phyloP scores from a whole-genome alignment of 768 basidiomycete genomes.

The Pholiota conissans region DNA sequence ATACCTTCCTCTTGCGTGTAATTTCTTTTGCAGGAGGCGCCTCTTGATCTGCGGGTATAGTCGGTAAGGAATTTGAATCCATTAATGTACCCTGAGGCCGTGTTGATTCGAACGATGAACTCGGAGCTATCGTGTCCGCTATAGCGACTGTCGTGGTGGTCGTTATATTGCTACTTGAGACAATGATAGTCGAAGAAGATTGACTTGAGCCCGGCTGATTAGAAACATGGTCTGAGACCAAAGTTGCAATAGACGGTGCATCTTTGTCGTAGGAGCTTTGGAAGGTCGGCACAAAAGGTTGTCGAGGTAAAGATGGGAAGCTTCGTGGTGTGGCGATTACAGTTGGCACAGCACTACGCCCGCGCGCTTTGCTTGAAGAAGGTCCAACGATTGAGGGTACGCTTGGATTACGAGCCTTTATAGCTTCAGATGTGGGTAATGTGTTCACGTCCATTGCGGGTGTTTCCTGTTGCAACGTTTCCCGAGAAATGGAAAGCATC shows the following conservation, averaged over 20 bases:
- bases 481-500: background rate
- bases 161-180: background rate
- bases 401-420: background rate
- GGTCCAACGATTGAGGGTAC: conserved; percentile 5
- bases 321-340: conserved; percentile 1
- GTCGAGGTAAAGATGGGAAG: background rate
- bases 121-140: background rate
- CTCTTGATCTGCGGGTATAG: background rate
- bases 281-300: background rate
- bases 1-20: conserved; percentile 3
- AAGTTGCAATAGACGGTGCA: background rate
- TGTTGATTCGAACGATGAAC: background rate
- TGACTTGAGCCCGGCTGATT: background rate
- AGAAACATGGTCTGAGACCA: background rate
- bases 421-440: background rate
- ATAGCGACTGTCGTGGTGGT: background rate
- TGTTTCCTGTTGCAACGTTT: background rate
- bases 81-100: background rate
- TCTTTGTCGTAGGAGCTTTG: background rate
- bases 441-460: background rate
- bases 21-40: background rate
- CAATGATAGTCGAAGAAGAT: background rate
- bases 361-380: conserved; percentile 6
- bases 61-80: background rate
- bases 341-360: conserved; percentile 5